Conservation (phyloP, 2,329 filamentous ascomycete species). For the Spiromastix sp. region DNA sequence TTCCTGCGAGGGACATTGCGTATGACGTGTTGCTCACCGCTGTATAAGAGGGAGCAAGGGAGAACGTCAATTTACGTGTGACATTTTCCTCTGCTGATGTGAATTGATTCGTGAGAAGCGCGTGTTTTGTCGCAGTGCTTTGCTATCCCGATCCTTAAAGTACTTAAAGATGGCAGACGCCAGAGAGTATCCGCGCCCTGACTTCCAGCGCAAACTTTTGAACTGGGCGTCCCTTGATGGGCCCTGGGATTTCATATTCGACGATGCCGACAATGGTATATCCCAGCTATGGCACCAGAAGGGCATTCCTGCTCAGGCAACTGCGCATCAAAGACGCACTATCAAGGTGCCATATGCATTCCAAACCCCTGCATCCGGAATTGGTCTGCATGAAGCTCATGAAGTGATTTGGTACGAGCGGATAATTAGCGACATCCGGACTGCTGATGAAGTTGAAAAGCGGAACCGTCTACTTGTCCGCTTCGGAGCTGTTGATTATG, state of each 20-base stretch:
- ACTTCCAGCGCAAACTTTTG: slow-evolving; percentile 48
- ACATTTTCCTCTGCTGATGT: too few relatives aligned
- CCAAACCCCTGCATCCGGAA: slow-evolving; percentile 53
- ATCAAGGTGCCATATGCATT: slow-evolving; percentile 58
- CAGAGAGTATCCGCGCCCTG: slow-evolving; percentile 49
- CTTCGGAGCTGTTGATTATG: slow-evolving; percentile 43
- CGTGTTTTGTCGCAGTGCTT: too few relatives aligned
- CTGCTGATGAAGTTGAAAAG: slow-evolving; percentile 28
- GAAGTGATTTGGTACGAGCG: slow-evolving; percentile 60
- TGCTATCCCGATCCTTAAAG: too few relatives aligned
- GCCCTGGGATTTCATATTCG: slow-evolving; percentile 54
- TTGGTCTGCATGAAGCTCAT: slow-evolving; percentile 51
- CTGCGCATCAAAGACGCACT: slow-evolving; percentile 36
- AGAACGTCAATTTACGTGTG: too few relatives aligned
- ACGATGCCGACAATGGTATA: slow-evolving; percentile 52
- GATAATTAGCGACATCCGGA: slow-evolving; percentile 40
- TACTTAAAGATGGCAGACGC: neutral
- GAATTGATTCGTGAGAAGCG: too few relatives aligned
- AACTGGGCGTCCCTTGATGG: slow-evolving; percentile 54
- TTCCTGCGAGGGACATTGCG: too few relatives aligned
- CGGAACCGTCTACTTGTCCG: slow-evolving; percentile 33
- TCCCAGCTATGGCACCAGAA: slow-evolving; percentile 42
- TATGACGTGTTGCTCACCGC: too few relatives aligned
- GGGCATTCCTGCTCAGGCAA: slow-evolving; percentile 37
- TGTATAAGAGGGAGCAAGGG: too few relatives aligned